These are phyloP conservation scores for Heritiera littoralis DNA, from an alignment of 345 rosid species.

Conservation along the genomic window DNA sequence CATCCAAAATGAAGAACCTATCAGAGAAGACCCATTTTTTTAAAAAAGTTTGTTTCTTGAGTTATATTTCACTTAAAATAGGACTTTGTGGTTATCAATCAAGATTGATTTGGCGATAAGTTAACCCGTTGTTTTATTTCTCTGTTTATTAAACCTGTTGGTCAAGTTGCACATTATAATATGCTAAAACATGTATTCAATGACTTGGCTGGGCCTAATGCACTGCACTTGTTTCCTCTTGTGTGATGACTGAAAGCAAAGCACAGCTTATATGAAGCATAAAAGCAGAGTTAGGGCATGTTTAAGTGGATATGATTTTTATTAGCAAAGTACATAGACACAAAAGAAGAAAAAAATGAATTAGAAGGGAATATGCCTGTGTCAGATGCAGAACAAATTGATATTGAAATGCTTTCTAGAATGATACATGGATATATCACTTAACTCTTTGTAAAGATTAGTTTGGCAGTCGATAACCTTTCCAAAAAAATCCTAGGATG, in stretches of 20 bases:
- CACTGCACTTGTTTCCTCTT: background rate
- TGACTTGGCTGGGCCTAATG: background rate
- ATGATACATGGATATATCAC: background rate
- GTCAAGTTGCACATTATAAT: constrained; percentile 1
- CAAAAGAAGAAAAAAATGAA: background rate
- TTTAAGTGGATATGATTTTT: background rate
- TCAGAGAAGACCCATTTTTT: background rate
- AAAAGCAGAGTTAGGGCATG: background rate
- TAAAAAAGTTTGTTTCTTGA: background rate
- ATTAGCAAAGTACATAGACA: background rate
- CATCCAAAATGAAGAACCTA: background rate
- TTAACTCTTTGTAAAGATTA: background rate
- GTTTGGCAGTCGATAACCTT: background rate
- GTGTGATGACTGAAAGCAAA: background rate
- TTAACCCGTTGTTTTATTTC: background rate
- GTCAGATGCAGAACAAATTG: background rate
- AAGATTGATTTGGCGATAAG: background rate
- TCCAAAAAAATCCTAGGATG: background rate
- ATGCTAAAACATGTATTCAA: background rate
- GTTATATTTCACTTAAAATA: background rate
- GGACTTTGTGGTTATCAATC: background rate
- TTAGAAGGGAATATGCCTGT: background rate
- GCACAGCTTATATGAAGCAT: background rate
- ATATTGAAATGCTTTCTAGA: constrained; percentile 3
- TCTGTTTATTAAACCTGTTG: background rate